Base-by-base conservation (phyloP, 2,329 filamentous ascomycete species). In the Cladosporium velox region DNA sequence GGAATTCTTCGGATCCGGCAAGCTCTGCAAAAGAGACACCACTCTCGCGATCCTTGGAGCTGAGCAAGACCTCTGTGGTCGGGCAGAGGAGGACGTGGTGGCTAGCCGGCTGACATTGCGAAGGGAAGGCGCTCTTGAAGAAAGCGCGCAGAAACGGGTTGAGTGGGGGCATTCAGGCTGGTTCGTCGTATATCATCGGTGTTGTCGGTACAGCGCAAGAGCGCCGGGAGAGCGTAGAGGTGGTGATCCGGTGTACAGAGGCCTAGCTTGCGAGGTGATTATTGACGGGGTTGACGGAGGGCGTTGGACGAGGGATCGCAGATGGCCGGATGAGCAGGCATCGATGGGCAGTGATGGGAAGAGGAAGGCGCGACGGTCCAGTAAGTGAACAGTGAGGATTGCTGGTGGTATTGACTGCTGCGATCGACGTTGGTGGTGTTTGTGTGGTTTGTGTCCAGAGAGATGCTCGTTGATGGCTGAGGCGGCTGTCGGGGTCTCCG, bases 141-240 rank as follows among this genome's bases (percentile, higher is more conserved):
- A 99, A 98, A 86, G 94, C 93, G 85, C 91, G 90, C 80, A 99
- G 87, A 83, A 97, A 98, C 79, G 95, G 95, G 83, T 99, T 99
- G 89, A 98, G 87, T 84, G 95, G 92, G 65, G 72, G 72, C 73
- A 75, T 75, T 67, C 68, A 66, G 65, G 38, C 58, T 24, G 59
- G 49, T 49, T 30, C 21, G 57, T 63, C 51, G 51, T 34, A 44
- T 44, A 71, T 67, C 71, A 73, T 73, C 65, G 66, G 61, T 35
- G 47, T 30, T 55, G 1, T 11, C 24, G 18, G 28, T 47, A 3
- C 12, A 57, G 64, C 57, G 64, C 55, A 32, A 14, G 44, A 8
- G 62, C 62, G 54, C 62, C 44, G 15, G 54, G 15, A 21, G n/a
- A 21, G 30, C 18, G 28, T n/a, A 55, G 52, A 21, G 32, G 30